phyloP scores from a whole-genome alignment of 129 eudicot genomes.

The Centella asiatica region DNA sequence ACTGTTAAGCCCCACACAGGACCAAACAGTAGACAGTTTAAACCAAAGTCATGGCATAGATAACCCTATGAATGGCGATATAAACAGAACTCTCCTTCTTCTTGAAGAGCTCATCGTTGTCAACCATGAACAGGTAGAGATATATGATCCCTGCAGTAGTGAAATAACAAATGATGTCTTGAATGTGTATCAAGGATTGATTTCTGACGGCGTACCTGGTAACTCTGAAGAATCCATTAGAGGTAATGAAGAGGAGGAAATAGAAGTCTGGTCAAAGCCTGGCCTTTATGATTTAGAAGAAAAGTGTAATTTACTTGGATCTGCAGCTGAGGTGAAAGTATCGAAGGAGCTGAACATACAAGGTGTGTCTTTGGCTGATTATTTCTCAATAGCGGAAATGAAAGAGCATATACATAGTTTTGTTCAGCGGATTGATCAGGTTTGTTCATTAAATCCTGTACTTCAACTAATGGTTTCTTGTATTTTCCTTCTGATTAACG shows the following conservation, averaged over 20 bases:
- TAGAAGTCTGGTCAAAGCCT: conserved; percentile 8
- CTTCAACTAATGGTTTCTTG: not conserved
- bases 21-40: not conserved
- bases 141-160: conserved; percentile 3
- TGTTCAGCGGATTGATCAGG: conserved; percentile 29
- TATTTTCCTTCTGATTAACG: not conserved
- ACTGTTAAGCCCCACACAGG: conserved; percentile 8
- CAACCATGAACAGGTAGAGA: not conserved
- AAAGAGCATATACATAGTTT: conserved; percentile 56
- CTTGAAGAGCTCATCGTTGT: conserved; percentile 19
- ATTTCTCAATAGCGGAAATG: conserved; percentile 50
- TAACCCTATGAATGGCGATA: conserved; percentile 11
- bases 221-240: conserved; percentile 15
- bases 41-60: conserved; percentile 13
- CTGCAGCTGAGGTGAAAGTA: conserved; percentile 14
- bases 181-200: conserved; percentile 7
- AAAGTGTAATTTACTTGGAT: conserved; percentile 13
- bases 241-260: conserved; percentile 16
- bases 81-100: not conserved
- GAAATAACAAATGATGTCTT: conserved; percentile 8
- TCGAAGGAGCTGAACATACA: conserved; percentile 25
- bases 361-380: conserved; percentile 42
- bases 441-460: conserved; percentile 13
- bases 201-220: conserved; percentile 10
- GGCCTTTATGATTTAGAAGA: conserved; percentile 15